Evolutionary conservation across 2,329 filamentous ascomycete species (phyloP).

Genomic region (Passalora sequoiae): DNA sequence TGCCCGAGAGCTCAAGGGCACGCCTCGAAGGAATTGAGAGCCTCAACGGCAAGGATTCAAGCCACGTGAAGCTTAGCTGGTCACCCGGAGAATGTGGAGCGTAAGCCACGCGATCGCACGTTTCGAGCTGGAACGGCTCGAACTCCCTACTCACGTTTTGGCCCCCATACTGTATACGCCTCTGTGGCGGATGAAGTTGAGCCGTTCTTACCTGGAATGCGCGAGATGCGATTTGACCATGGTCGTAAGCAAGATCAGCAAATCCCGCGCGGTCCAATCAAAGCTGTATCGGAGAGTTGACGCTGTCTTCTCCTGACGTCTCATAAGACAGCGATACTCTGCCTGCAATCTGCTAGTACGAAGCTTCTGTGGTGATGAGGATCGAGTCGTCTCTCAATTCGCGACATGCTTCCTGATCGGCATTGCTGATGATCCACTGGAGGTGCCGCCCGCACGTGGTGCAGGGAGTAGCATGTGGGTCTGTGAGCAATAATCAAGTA

Average conservation of each 20-base stretch:
- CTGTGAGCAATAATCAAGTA: too few relatives aligned
- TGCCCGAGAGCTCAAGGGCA: slow-evolving; percentile 8
- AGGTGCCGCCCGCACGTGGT: too few relatives aligned
- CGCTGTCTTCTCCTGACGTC: background rate
- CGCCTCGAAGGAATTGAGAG: background rate
- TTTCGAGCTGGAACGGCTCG: background rate
- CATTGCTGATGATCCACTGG: too few relatives aligned
- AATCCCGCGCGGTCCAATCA: background rate
- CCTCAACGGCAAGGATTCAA: background rate
- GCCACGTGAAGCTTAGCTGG: background rate
- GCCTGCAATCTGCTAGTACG: too few relatives aligned
- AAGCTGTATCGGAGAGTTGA: background rate
- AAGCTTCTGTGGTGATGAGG: too few relatives aligned
- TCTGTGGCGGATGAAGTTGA: too few relatives aligned
- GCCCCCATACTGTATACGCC: background rate
- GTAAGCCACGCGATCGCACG: background rate
- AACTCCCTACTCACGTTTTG: background rate
- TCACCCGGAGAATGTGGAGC: background rate
- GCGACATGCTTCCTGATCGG: too few relatives aligned
- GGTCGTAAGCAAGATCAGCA: background rate
- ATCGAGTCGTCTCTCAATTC: too few relatives aligned
- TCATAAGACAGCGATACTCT: background rate
- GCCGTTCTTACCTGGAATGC: background rate
- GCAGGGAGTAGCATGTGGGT: too few relatives aligned
- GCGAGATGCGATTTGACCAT: background rate